Evolutionary conservation across 2,329 filamentous ascomycete species (phyloP), one percentile per base, ranked within the genome.

Genomic region (Apiospora arundinis): DNA sequence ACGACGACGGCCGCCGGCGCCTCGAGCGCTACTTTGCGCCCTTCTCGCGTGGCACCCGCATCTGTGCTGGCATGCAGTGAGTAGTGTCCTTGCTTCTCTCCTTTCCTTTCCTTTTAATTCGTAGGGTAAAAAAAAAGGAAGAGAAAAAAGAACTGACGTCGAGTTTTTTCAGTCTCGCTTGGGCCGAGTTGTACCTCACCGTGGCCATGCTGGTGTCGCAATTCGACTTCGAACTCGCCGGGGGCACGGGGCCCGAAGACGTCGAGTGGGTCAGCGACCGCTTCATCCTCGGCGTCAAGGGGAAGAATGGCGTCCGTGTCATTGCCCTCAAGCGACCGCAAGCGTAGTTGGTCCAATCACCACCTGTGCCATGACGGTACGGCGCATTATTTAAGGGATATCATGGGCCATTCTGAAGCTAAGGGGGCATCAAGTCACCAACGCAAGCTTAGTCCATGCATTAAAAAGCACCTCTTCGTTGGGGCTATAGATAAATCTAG

Each of bases 161-260:
- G n/a, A n/a, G n/a, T n/a, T n/a, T n/a, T n/a, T 49, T 3, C 82
- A 81, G 81, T 73, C 82, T 11, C 76, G 79, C 42, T 75, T 76
- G n/a, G 79, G 77, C 42, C 78, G 80, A 82, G 45, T 78, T 77
- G 68, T 79, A 81, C 69, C 74, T 83, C 60, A 3, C 69, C 14
- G 56, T 70, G 21, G 69, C 69, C 6, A 23, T 32, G 21, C 37
- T 70, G 49, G 69, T 66, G 2, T 49, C n/a, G 14, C 42, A 42
- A 0, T 70, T 70, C 48, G 48, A 72, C 32, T 67, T 72, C 28
- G n/a, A 25, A 9, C 25, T 52, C 11, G n/a, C 23, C 9, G n/a
- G n/a, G 8, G n/a, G n/a, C 3, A 23, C 48, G 48, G 48, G n/a
- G 1, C 6, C 23, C 11, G n/a, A 23, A n/a, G 48, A 52, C 3